phyloP scores from a whole-genome alignment of 2,329 filamentous ascomycete species.

The Pyrenophora tritici-repentis region DNA sequence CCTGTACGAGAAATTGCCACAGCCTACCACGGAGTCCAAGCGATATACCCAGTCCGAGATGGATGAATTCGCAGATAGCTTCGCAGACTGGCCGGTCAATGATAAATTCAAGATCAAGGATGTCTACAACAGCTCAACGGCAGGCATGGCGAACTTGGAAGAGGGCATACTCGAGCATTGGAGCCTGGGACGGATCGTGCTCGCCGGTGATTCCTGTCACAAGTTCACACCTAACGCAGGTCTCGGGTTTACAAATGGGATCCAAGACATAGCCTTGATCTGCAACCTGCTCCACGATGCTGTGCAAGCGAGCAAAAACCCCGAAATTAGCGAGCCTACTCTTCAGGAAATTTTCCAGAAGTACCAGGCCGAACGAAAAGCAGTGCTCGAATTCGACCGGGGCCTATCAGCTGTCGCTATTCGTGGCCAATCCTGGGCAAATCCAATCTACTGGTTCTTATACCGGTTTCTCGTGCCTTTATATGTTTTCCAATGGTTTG shows the following conservation, averaged over 20 bases:
- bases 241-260: not conserved
- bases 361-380: not conserved
- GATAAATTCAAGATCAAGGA: not conserved
- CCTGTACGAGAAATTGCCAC: not conserved
- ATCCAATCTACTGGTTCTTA: not conserved
- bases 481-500: not conserved
- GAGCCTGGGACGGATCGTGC: not conserved
- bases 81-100: conserved; percentile 5
- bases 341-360: not conserved
- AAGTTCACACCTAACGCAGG: conserved; percentile 5
- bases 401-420: not conserved
- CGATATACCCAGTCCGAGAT: conserved; percentile 1
- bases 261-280: not conserved
- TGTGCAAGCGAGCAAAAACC: not conserved
- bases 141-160: conserved; percentile 3
- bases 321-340: not conserved
- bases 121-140: not conserved
- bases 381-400: not conserved
- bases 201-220: conserved; percentile 3
- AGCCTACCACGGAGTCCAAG: not conserved
- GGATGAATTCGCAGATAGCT: conserved; percentile 1
- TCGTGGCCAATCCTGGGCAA: not conserved
- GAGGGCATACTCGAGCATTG: conserved; percentile 3
- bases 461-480: not conserved
- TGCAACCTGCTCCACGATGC: conserved; percentile 1